Percentiles rank a stretch among this genome's conserved stretches.
Evolutionary conservation across 352 stramenopile species (phyloP).

Genomic region (Phytophthora pseudosyringae): DNA sequence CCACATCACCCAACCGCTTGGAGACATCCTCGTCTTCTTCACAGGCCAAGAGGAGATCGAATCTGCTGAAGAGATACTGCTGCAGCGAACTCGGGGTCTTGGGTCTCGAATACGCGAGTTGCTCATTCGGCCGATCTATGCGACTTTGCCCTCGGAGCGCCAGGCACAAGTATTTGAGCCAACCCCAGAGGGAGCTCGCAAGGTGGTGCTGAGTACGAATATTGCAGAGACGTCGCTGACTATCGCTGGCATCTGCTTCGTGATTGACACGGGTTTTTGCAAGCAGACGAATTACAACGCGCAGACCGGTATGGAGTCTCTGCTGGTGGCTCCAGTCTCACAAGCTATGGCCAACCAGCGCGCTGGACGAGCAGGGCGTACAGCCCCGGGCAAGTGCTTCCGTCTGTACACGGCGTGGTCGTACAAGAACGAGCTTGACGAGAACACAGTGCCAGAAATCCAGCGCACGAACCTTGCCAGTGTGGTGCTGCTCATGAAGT

Average conservation of each 20-base stretch:
- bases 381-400: slow-evolving; percentile 98
- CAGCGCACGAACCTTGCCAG: slow-evolving; percentile 94
- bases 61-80: slow-evolving; percentile 95
- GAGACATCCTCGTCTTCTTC: slow-evolving; percentile 99
- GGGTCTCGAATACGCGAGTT: slow-evolving; percentile 98
- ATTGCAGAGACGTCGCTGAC: slow-evolving; percentile 99
- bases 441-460: slow-evolving; percentile 99
- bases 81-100: slow-evolving; percentile 92
- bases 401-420: slow-evolving; percentile 99
- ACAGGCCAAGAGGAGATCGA: slow-evolving; percentile 99
- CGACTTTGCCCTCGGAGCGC: slow-evolving; percentile 97
- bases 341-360: slow-evolving; percentile 98
- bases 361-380: slow-evolving; percentile 95
- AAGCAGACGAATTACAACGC: slow-evolving; percentile 99
- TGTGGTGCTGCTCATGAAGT: slow-evolving; percentile 99
- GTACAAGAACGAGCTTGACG: slow-evolving; percentile 98
- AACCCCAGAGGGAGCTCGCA: slow-evolving; percentile 95
- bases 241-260: slow-evolving; percentile 99
- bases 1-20: slow-evolving; percentile 97
- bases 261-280: slow-evolving; percentile 99
- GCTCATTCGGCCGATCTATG: slow-evolving; percentile 99
- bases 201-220: slow-evolving; percentile 99
- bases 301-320: slow-evolving; percentile 98
- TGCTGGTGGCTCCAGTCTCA: slow-evolving; percentile 98
- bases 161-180: slow-evolving; percentile 99